Base-by-base conservation (phyloP, 345 rosid species). In the Rubroshorea leprosula region DNA sequence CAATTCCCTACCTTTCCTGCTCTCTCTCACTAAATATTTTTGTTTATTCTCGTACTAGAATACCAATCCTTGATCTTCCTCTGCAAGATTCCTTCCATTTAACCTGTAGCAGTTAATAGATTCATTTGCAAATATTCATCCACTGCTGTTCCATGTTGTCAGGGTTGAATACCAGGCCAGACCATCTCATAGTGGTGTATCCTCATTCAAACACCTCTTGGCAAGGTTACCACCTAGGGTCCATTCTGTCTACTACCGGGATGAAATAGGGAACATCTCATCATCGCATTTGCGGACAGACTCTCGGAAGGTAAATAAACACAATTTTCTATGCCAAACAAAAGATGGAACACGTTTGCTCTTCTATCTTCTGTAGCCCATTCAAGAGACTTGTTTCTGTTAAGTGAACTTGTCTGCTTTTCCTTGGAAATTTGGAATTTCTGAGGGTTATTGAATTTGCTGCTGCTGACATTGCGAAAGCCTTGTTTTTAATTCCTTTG, bases 81-180 rank as follows among this genome's bases (percentile, higher is more conserved):
- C 41, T 35, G 41, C 12, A 35, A 13, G 41, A 35, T 35, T 35
- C 11, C 41, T 35, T 35, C 12, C 3, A 35, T 35, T 2, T 8
- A 10, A 2, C 12, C 12, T 35, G 41, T 35, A 2, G 12, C 7
- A 29, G 2, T 41, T 41, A 9, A 9, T 29, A 23, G 53, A 54
- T 38, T 39, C 13, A 61, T 53, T 60, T 54, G 25, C 16, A 21
- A 35, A 22, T 9, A 29, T 60, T 45, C 35, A 65, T 67, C 46
- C 51, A 50, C 44, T 62, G 65, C 5, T 26, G 31, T 47, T 51
- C 74, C 29, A 49, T 66, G 58, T 72, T 80, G 70, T 74, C 90
- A 94, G 99, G 87, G 89, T 94, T 72, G 99, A 94, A 16, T 94
- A 87, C 78, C 99, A 94, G 59, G 79, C 93, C 47, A 83, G 68